Evolutionary conservation across 495 filamentous ascomycete species (phyloP).

Genomic region (Neurospora sp.): DNA sequence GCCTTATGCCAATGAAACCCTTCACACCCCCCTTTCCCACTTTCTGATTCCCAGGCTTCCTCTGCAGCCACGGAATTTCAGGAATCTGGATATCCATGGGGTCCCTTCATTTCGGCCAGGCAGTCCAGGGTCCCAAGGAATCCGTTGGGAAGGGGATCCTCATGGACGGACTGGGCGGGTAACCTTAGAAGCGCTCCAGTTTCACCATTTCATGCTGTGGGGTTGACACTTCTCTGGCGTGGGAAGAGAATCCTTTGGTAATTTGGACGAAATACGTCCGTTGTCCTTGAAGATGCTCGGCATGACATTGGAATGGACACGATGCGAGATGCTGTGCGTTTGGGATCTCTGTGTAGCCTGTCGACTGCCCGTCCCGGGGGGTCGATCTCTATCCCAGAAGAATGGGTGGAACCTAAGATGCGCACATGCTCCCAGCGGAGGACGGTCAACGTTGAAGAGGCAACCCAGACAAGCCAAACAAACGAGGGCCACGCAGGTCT

Average conservation of each 20-base stretch:
- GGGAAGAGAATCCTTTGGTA: neutral
- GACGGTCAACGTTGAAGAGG: neutral
- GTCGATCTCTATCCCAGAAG: neutral
- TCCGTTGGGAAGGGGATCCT: neutral
- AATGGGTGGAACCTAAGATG: neutral
- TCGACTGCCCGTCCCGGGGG: neutral
- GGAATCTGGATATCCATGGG: neutral
- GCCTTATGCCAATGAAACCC: conserved; percentile 3
- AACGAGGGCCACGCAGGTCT: neutral
- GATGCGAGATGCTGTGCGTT: neutral
- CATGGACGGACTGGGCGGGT: neutral
- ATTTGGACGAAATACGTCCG: neutral
- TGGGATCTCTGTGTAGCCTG: neutral
- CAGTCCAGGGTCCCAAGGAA: neutral
- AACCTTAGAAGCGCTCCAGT: neutral
- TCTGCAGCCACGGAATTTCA: neutral
- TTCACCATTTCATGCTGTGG: neutral
- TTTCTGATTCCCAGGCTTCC: neutral
- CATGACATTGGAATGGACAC: neutral
- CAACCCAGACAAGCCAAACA: neutral
- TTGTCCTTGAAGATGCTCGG: neutral
- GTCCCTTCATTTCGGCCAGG: neutral
- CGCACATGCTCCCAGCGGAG: neutral
- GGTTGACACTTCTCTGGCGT: neutral
- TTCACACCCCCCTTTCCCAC: neutral